phyloP scores from a whole-genome alignment of 495 filamentous ascomycete genomes.

The Platismatia glauca region DNA sequence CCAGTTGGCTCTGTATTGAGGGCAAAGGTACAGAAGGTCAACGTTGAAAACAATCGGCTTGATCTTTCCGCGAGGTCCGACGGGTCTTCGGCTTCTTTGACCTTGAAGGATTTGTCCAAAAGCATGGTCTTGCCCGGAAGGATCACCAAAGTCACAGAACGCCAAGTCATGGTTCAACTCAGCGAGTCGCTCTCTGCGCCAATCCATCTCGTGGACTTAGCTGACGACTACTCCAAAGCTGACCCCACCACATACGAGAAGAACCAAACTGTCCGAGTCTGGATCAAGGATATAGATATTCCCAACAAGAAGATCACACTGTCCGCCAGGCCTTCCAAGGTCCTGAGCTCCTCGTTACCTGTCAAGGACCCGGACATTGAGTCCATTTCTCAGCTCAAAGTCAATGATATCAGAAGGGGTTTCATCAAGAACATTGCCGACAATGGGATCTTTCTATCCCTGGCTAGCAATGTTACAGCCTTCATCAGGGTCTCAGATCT shows the following conservation, averaged over 20 bases:
- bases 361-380: constrained; percentile 74
- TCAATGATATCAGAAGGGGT: constrained; percentile 74
- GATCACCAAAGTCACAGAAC: constrained; percentile 79
- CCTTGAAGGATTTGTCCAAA: constrained; percentile 57
- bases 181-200: constrained; percentile 65
- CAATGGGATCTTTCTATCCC: constrained; percentile 71
- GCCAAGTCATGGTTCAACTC: constrained; percentile 74
- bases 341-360: constrained; percentile 75
- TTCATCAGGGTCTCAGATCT: constrained; percentile 78
- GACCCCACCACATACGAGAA: constrained; percentile 62
- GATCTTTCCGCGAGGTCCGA: constrained; percentile 68
- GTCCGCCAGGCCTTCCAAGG: constrained; percentile 76
- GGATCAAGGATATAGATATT: constrained; percentile 67
- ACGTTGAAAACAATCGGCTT: constrained; percentile 61
- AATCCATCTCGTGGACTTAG: constrained; percentile 67
- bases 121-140: constrained; percentile 75
- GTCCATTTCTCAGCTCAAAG: constrained; percentile 57
- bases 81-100: constrained; percentile 43
- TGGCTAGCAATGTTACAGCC: constrained; percentile 71
- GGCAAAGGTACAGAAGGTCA: constrained; percentile 66
- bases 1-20: constrained; percentile 78
- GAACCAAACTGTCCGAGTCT: constrained; percentile 79
- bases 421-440: constrained; percentile 83
- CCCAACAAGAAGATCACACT: constrained; percentile 74
- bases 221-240: constrained; percentile 72